Conservation (phyloP, 2,329 filamentous ascomycete genomes). For the Xylariales sp. region DNA sequence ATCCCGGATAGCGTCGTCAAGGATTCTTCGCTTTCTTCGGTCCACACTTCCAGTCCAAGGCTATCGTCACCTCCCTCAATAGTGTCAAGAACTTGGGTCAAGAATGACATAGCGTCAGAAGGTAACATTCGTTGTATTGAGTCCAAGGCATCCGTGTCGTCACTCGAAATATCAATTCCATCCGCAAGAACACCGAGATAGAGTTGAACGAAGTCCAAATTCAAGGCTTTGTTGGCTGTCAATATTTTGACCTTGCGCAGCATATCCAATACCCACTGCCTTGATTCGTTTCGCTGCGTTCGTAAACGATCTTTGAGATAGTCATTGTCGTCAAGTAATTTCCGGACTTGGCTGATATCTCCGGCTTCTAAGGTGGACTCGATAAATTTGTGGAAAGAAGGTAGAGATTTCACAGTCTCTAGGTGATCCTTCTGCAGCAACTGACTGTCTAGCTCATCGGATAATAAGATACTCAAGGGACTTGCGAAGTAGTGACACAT, state of each 20-base stretch:
- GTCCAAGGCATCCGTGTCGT: conserved; percentile 50
- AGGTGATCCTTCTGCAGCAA: conserved; percentile 56
- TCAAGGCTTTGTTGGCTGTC: conserved; percentile 25
- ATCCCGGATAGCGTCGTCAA: conserved; percentile 34
- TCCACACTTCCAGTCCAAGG: conserved; percentile 29
- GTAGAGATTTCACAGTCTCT: conserved; percentile 62
- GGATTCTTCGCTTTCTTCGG: conserved; percentile 27
- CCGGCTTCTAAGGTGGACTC: conserved; percentile 42
- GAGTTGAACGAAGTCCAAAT: conserved; percentile 43
- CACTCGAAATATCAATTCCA: conserved; percentile 45
- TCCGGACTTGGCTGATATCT: conserved; percentile 38
- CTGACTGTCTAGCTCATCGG: conserved; percentile 24
- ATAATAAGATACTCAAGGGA: conserved; percentile 61
- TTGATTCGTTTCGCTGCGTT: conserved; percentile 32
- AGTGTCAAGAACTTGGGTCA: conserved; percentile 36
- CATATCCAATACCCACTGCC: conserved; percentile 36
- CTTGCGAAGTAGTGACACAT: conserved; percentile 86
- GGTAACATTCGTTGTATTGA: conserved; percentile 58
- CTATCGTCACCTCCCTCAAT: conserved; percentile 32
- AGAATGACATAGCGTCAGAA: conserved; percentile 37
- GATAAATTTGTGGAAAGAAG: conserved; percentile 60
- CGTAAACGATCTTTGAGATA: conserved; percentile 38
- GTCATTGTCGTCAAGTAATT: conserved; percentile 56
- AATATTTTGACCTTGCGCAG: conserved; percentile 46
- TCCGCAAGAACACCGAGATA: conserved; percentile 59